phyloP scores from a whole-genome alignment of 2,329 filamentous ascomycete genomes.

The Hymenoscyphus occultus region DNA sequence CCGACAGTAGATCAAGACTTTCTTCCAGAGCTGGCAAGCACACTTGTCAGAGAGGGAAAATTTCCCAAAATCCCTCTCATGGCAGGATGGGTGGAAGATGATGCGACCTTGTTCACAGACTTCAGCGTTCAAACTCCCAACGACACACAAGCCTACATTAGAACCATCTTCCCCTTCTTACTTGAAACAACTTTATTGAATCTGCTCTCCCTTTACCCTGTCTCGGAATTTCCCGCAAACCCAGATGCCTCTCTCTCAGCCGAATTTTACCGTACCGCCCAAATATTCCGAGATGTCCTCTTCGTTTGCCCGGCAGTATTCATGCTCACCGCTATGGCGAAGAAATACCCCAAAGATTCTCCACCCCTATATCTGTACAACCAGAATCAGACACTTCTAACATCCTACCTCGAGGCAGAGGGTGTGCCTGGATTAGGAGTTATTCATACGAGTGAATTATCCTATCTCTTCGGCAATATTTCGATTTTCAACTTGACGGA shows the following conservation, averaged over 20 bases:
- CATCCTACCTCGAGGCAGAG: constrained; percentile 40
- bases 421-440: constrained; percentile 43
- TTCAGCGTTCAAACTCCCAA: constrained; percentile 39
- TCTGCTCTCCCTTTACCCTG: constrained; percentile 50
- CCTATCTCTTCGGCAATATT: constrained; percentile 50
- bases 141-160: constrained; percentile 42
- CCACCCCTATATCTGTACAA: constrained; percentile 48
- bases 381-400: constrained; percentile 54
- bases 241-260: constrained; percentile 40
- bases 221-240: constrained; percentile 43
- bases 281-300: constrained; percentile 50
- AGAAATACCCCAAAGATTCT: constrained; percentile 32
- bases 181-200: constrained; percentile 37
- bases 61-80: constrained; percentile 44
- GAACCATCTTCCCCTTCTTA: constrained; percentile 40
- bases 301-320: constrained; percentile 49
- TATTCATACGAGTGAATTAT: constrained; percentile 52
- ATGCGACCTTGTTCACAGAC: constrained; percentile 45
- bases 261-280: constrained; percentile 49
- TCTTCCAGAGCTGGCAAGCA: constrained; percentile 44
- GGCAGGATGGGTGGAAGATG: constrained; percentile 46
- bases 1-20: constrained; percentile 50
- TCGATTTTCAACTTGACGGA: constrained; percentile 42
- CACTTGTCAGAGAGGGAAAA: constrained; percentile 40
- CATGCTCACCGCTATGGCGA: constrained; percentile 41